A percentile compares a stretch with the other conserved stretches of the same genome.
Conservation (phyloP, 2,329 filamentous ascomycete genomes). For the Nemania serpens region DNA sequence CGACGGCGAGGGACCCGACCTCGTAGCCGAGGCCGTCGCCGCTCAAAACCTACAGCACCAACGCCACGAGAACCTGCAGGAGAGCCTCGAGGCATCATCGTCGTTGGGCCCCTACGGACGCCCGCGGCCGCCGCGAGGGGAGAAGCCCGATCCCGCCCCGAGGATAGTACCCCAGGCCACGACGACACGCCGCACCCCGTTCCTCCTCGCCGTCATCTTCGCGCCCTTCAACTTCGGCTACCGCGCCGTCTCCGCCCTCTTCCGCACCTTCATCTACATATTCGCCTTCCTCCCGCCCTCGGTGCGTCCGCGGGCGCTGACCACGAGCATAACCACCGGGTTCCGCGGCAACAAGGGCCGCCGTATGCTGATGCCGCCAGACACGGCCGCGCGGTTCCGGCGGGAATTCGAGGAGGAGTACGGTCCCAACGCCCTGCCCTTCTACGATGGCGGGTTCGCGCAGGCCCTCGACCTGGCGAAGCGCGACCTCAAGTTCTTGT, state of each 20-base stretch:
- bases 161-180: slow-evolving; percentile 81
- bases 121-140: slow-evolving; percentile 40
- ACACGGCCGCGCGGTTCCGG: slow-evolving; percentile 86
- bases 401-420: slow-evolving; percentile 96
- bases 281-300: slow-evolving; percentile 79
- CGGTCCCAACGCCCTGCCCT: slow-evolving; percentile 71
- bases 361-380: slow-evolving; percentile 78
- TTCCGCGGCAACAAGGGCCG: slow-evolving; percentile 69
- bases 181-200: slow-evolving; percentile 70
- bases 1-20: slow-evolving; percentile 88
- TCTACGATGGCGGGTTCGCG: slow-evolving; percentile 87
- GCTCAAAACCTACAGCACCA: slow-evolving; percentile 65
- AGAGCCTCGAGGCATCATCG: slow-evolving; percentile 54
- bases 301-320: slow-evolving; percentile 59
- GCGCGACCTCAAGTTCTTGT: slow-evolving; percentile 84
- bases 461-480: slow-evolving; percentile 90
- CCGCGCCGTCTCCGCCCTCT: slow-evolving; percentile 68
- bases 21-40: slow-evolving; percentile 74
- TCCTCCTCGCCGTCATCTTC: slow-evolving; percentile 78
- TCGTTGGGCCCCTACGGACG: slow-evolving; percentile 43
- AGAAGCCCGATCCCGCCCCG: slow-evolving; percentile 70
- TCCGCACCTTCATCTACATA: slow-evolving; percentile 76
- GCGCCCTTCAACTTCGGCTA: slow-evolving; percentile 82
- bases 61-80: slow-evolving; percentile 75
- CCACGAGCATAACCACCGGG: slow-evolving; percentile 56